Conservation (phyloP, 345 rosid species). For the Rhizophora apiculata region DNA sequence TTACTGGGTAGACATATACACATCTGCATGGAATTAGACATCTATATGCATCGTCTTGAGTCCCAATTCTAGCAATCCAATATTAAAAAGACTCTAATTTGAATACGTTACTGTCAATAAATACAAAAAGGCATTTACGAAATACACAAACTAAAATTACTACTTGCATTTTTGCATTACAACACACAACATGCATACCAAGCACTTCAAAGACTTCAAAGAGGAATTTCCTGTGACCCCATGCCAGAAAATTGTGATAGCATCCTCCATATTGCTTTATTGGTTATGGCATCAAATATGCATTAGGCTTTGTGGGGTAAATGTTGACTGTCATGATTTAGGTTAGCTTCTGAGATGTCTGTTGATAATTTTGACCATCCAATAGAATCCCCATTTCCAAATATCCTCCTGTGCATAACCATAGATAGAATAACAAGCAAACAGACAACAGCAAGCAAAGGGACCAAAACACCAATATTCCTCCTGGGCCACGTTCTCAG, state of each 20-base stretch:
- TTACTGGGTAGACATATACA: too few species aligned
- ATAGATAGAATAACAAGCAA: constrained; percentile 50
- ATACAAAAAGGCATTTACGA: background rate
- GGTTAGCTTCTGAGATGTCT: constrained; percentile 32
- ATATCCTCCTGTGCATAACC: constrained; percentile 41
- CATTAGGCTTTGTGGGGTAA: constrained; percentile 35
- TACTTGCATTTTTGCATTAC: constrained; percentile 14
- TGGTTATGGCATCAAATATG: constrained; percentile 1
- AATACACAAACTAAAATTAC: constrained; percentile 9
- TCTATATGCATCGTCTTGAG: too few species aligned
- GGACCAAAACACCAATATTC: constrained; percentile 42
- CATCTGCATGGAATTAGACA: too few species aligned
- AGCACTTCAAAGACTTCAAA: constrained; percentile 1
- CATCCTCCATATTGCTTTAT: background rate
- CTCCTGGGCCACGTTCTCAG: constrained; percentile 49
- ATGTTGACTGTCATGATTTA: constrained; percentile 30
- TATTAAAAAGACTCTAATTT: too few species aligned
- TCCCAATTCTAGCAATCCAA: too few species aligned
- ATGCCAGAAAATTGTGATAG: background rate
- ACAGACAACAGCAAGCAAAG: constrained; percentile 58
- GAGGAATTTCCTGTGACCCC: background rate
- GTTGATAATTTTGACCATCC: constrained; percentile 64
- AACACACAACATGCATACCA: background rate
- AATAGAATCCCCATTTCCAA: constrained; percentile 20
- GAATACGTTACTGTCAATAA: background rate